Evolutionary conservation across 371 early-diverging fungal genomes (phyloP).

Genomic region (Haplosporangium sp.): DNA sequence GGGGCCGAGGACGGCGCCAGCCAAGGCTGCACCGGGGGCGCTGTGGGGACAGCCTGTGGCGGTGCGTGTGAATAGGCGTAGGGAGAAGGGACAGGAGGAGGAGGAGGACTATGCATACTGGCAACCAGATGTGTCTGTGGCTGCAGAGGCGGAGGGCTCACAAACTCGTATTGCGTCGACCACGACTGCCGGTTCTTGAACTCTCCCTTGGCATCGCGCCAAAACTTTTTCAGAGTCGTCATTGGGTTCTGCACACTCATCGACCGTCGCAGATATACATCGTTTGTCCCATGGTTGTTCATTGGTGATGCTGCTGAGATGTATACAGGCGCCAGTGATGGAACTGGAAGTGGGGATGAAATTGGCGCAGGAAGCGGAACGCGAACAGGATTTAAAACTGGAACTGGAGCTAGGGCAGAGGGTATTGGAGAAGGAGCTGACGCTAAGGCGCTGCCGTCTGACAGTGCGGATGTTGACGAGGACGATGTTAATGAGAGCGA

Average conservation of each 20-base stretch:
- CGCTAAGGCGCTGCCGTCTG: too few relatives aligned
- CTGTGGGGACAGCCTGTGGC: neutral
- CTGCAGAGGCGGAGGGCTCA: slow-evolving; percentile 23
- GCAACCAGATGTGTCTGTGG: neutral
- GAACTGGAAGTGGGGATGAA: neutral
- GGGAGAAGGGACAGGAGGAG: neutral
- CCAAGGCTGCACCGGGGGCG: slow-evolving; percentile 1
- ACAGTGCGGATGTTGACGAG: neutral
- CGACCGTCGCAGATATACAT: slow-evolving; percentile 21
- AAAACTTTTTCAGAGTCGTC: slow-evolving; percentile 32
- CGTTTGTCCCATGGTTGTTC: slow-evolving; percentile 33
- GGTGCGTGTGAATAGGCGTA: neutral
- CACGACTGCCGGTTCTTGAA: neutral
- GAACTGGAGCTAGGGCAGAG: neutral
- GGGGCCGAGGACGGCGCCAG: slow-evolving; percentile 5
- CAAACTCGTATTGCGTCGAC: slow-evolving; percentile 12
- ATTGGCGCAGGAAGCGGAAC: too few relatives aligned
- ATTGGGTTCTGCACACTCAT: slow-evolving; percentile 24
- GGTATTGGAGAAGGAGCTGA: neutral
- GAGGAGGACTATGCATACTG: neutral
- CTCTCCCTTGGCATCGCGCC: slow-evolving; percentile 37
- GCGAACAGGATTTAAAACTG: neutral
- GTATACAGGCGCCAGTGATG: neutral
- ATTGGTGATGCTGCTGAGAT: neutral
- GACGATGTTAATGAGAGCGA: neutral